Evolutionary conservation across 2,329 filamentous ascomycete genomes (phyloP).

Genomic region (Cladophialophora carrionii): DNA sequence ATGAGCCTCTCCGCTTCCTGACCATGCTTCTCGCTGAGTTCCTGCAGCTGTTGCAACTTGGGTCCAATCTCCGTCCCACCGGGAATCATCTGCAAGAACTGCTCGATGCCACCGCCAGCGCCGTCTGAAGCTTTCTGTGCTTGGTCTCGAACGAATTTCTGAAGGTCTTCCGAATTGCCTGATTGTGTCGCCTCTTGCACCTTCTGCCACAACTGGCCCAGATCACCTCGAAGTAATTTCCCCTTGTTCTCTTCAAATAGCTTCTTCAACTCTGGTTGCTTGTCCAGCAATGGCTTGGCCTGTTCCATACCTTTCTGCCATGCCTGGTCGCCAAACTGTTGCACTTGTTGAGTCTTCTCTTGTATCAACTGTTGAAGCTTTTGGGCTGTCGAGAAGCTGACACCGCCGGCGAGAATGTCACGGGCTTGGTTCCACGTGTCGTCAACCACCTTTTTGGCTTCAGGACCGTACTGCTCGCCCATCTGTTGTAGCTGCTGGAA

Average conservation of each 20-base stretch:
- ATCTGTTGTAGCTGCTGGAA: slow-evolving; percentile 70
- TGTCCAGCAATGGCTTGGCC: slow-evolving; percentile 72
- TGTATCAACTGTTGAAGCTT: slow-evolving; percentile 65
- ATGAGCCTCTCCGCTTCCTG: slow-evolving; percentile 70
- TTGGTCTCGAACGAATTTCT: slow-evolving; percentile 64
- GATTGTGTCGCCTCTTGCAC: slow-evolving; percentile 64
- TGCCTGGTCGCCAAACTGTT: slow-evolving; percentile 70
- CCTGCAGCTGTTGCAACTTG: slow-evolving; percentile 66
- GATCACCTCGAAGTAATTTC: slow-evolving; percentile 67
- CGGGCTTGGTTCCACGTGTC: slow-evolving; percentile 70
- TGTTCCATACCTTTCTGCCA: slow-evolving; percentile 73
- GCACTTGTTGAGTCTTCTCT: slow-evolving; percentile 69
- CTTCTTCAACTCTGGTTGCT: slow-evolving; percentile 75
- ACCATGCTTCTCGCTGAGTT: slow-evolving; percentile 68
- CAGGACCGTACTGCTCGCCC: slow-evolving; percentile 70
- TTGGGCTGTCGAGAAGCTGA: slow-evolving; percentile 57
- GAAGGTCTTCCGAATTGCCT: slow-evolving; percentile 62
- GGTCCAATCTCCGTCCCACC: slow-evolving; percentile 66
- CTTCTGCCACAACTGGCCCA: slow-evolving; percentile 65
- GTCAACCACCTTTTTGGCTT: slow-evolving; percentile 75
- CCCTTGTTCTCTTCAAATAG: slow-evolving; percentile 72
- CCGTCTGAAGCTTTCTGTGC: slow-evolving; percentile 57
- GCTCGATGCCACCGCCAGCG: slow-evolving; percentile 55
- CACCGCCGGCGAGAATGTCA: slow-evolving; percentile 65
- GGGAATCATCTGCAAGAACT: slow-evolving; percentile 69